Evolutionary conservation across 305 asterid species (phyloP).

Genomic region (Petunia hybrid): DNA sequence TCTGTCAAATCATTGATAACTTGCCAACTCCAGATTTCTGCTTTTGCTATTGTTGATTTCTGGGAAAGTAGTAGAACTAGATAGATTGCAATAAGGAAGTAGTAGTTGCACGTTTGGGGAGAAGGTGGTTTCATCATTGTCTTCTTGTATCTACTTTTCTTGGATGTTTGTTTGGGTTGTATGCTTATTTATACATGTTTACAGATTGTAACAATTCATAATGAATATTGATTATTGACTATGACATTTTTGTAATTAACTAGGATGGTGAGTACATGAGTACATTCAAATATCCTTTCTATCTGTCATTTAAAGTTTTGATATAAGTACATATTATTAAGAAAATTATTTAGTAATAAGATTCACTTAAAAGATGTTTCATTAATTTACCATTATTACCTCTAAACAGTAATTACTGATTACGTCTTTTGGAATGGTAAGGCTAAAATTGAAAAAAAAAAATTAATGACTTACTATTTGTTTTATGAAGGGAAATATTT

Average conservation of each 20-base stretch:
- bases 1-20: conserved; percentile 18
- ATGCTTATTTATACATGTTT: not conserved
- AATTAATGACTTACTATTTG: not conserved
- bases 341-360: no score
- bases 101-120: not conserved
- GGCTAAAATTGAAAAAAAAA: not conserved
- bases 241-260: not conserved
- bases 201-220: not conserved
- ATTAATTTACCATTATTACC: no score
- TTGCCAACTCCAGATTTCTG: conserved; percentile 31
- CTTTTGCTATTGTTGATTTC: conserved; percentile 7
- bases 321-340: not conserved
- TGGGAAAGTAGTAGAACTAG: not conserved
- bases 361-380: no score
- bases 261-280: not conserved
- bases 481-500: not conserved
- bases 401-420: no score
- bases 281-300: no score
- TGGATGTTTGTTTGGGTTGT: not conserved
- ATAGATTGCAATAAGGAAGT: not conserved
- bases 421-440: not conserved
- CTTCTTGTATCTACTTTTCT: not conserved
- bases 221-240: not conserved
- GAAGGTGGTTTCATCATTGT: not conserved
- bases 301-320: not conserved